Evolutionary conservation across 495 filamentous ascomycete species (phyloP), one percentile per base, ranked within the genome.

Genomic region (Halenospora varia): DNA sequence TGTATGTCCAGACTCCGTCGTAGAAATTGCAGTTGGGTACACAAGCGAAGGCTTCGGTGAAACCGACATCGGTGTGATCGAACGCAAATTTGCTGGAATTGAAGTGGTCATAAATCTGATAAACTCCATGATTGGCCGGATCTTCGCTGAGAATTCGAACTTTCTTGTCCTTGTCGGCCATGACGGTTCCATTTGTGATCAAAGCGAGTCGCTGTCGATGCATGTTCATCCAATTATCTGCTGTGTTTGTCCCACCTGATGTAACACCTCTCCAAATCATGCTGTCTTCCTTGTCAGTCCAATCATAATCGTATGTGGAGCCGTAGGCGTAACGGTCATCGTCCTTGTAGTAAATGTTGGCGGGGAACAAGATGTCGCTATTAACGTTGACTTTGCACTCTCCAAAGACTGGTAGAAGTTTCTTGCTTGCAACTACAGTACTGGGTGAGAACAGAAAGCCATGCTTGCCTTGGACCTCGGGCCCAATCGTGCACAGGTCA

Each of bases 301-400:
- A 88, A 13, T 57, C 49, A 18, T 76, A 73, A n/a, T 81, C 79
- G 20, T 73, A 70, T 3, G 71, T 68, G 10, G 74, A 69, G 18
- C 81, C 77, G 20, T 77, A 71, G 3, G 72, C 65, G 73, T 90
- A 92, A 19, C 86, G 80, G 44, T 77, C 70, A 48, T 91, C 85
- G 17, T 88, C 73, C 46, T 78, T 78, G 72, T 84, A 87, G 67
- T 90, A 89, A 84, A 88, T 88, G 57, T 88, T 83, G 0, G 85
- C 82, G 0, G 89, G 89, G 56, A 93, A 83, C 17, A 92, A 75
- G 57, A 92, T 87, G 57, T 92, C 89, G 67, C 86, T 91, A 70
- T 91, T 92, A 55, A 87, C 79, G 44, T 81, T 79, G 53, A 90
- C 75, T 67, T 94, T 92, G 68, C 81, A 87, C 49, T 87, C 88